Evolutionary conservation across 371 early-diverging fungal genomes (phyloP), one percentile per base, ranked within the genome.

Genomic region (Mucor sp.): DNA sequence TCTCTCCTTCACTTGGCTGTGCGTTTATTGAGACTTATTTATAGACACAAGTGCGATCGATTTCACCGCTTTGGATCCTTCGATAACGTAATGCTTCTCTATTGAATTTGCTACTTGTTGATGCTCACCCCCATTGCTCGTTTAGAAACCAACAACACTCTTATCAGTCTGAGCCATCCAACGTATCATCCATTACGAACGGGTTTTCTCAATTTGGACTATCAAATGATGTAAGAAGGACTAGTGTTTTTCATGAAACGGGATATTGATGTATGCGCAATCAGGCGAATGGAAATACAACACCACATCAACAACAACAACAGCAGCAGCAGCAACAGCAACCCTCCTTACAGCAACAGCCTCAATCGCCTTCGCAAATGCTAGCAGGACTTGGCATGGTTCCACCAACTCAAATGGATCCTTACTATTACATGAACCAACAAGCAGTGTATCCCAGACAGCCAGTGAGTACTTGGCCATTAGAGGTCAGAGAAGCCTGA

Each of bases 351-450:
- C 63, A 63, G 2, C 60, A 48, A 23, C 50, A 63, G 53, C 70
- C 69, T 35, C 70, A 47, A 41, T 65, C 68, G 37, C 71, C 71
- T 48, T 68, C 75, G 23, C 73, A 75, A 59, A 67, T 75, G 69
- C 25, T 69, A 48, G 58, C 62, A 53, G 62, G 67, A 23, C 53
- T 60, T 19, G 60, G 58, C 15, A 73, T 70, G 67, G 66, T 76
- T 63, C 71, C 67, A 27, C 44, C 71, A 48, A 56, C 66, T 32
- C 63, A 66, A 23, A 69, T 76, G 58, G 81, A 77, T 65, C 76
- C 74, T 58, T 80, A 79, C 60, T 81, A 67, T 61, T 80, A 75
- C 59, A 77, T 76, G 76, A 74, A 74, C 43, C 64, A 67, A 35
- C 61, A 61, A 47, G 64, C 70, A 8, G 48, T 68, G 47, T 81